phyloP scores from a whole-genome alignment of 78 protist species.

The Dictyostelium citrinum region DNA sequence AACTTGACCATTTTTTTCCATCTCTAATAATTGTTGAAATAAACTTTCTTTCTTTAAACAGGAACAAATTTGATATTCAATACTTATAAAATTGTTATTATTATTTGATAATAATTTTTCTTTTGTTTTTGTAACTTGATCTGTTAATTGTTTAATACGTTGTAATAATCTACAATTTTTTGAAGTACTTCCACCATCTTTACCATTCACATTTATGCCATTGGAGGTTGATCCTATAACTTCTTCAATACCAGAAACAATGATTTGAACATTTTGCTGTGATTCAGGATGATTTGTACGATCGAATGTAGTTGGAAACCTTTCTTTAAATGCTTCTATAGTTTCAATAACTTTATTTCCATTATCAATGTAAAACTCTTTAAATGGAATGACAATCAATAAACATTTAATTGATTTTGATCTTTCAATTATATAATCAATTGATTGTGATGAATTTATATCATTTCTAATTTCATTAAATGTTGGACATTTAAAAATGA shows the following conservation, averaged over 20 bases:
- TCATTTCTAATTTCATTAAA: conserved; percentile 12
- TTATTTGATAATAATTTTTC: background rate
- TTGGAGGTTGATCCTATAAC: too few relatives aligned
- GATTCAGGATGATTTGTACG: background rate
- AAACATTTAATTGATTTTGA: background rate
- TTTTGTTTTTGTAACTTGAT: background rate
- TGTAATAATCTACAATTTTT: background rate
- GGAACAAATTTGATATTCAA: background rate
- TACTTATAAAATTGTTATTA: background rate
- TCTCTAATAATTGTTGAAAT: background rate
- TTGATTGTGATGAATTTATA: background rate
- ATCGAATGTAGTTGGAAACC: background rate
- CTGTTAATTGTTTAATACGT: conserved; percentile 5
- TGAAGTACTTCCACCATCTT: background rate
- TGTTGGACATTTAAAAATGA: background rate
- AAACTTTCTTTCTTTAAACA: conserved; percentile 5
- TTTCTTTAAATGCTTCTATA: background rate
- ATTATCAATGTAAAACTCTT: conserved; percentile 3
- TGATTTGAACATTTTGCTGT: background rate
- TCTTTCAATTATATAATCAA: conserved; percentile 10
- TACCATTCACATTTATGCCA: background rate
- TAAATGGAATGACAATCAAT: background rate
- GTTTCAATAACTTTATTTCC: conserved; percentile 6
- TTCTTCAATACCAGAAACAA: background rate
- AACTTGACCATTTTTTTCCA: background rate